phyloP scores from a whole-genome alignment of 306 rosid genomes.

The Datisca glomerata region DNA sequence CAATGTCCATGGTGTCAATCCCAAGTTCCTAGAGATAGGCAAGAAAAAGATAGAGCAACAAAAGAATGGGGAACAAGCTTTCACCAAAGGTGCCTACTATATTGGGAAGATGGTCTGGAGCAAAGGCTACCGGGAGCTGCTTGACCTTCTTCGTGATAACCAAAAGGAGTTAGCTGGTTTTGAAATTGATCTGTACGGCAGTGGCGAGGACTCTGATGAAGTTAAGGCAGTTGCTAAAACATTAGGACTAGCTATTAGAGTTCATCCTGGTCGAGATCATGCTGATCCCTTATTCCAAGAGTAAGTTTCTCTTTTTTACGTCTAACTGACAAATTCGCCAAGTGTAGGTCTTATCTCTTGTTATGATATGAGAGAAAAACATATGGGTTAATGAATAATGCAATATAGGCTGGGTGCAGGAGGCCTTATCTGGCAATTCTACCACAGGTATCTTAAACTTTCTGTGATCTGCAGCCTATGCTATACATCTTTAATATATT shows the following conservation, averaged over 20 bases:
- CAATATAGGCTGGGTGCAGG: too few species aligned
- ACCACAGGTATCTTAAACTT: too few species aligned
- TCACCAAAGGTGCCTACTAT: slow-evolving; percentile 76
- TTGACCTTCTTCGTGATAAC: slow-evolving; percentile 47
- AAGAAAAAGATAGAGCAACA: slow-evolving; percentile 54
- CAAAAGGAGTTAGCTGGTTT: slow-evolving; percentile 55
- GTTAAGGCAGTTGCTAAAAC: slow-evolving; percentile 50
- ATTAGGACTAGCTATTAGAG: slow-evolving; percentile 49
- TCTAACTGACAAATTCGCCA: too few species aligned
- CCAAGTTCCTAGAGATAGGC: slow-evolving; percentile 77
- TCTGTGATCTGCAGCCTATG: too few species aligned
- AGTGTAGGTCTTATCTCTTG: too few species aligned
- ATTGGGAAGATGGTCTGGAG: slow-evolving; percentile 96
- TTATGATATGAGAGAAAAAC: too few species aligned
- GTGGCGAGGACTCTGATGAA: slow-evolving; percentile 80
- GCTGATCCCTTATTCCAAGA: slow-evolving; percentile 70
- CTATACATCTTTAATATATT: too few species aligned
- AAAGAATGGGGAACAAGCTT: slow-evolving; percentile 40
- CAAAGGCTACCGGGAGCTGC: slow-evolving; percentile 91
- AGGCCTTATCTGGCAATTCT: too few species aligned
- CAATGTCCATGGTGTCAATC: slow-evolving; percentile 97
- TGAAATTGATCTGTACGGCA: slow-evolving; percentile 82
- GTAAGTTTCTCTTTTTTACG: slow-evolving; percentile 40
- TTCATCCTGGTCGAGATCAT: slow-evolving; percentile 78
- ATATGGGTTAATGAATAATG: too few species aligned